Evolutionary conservation across 2,329 filamentous ascomycete genomes (phyloP), one percentile per base, ranked within the genome.

Genomic region (Pseudopithomyces maydicus): DNA sequence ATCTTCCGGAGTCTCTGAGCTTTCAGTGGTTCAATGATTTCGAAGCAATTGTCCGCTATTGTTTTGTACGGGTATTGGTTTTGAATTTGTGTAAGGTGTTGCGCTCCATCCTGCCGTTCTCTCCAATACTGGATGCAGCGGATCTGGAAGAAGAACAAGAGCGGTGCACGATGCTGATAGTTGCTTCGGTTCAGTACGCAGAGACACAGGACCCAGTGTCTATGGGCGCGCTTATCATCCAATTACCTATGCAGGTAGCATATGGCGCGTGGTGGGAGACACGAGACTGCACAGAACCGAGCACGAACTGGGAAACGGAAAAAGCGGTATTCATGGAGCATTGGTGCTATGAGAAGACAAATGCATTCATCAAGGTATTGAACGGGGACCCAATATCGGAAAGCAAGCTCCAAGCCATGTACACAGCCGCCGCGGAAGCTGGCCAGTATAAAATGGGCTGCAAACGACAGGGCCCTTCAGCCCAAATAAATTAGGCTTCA

Each of bases 241-340:
- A 55, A 3, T 38, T 54, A 20, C 54, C 52, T 22, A 38, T 60
- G 10, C 59, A 62, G 29, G 32, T 57, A 12, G 19, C 57, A n/a
- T 62, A 54, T 23, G 57, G 57, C 6, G 29, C 52, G 5, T 60
- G 57, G 55, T 56, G 45, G 49, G 53, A 45, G 19, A 46, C 29
- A 14, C 23, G 32, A 17, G 52, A 35, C 44, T 44, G 56, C 23
- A 19, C 26, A 44, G 12, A 19, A 15, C n/a, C 17, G 12, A 19
- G 17, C 17, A 38, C 3, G 44, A 6, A 15, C n/a, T 14, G 23
- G 26, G n/a, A 43, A 17, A 7, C 10, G 22, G 17, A 23, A 8
- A 23, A 11, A 38, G 45, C 45, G n/a, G 19, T 26, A 2, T 38
- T 38, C 33, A 38, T 48, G 33, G 33, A 48, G 23, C 12, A 48